Conservation (phyloP, 305 asterid species). For the Caryopteris hybrid region DNA sequence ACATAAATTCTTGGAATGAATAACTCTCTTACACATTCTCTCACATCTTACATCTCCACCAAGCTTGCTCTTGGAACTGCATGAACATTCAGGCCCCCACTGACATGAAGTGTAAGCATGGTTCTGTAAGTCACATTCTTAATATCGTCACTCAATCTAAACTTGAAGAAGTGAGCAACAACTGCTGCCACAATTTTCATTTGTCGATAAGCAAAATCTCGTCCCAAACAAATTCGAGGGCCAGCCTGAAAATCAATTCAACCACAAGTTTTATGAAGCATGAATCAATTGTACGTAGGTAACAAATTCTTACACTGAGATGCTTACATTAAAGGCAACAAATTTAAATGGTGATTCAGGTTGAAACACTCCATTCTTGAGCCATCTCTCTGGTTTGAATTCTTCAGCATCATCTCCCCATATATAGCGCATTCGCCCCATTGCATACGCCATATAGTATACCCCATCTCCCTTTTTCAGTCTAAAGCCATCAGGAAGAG, state of each 20-base stretch:
- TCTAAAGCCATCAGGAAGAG: constrained; percentile 52
- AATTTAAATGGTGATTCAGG: constrained; percentile 72
- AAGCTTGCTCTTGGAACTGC: constrained; percentile 35
- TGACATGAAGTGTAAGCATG: constrained; percentile 68
- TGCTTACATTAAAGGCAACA: constrained; percentile 57
- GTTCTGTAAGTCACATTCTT: constrained; percentile 53
- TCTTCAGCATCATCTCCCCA: constrained; percentile 79
- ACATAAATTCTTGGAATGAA: not conserved
- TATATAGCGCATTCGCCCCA: constrained; percentile 63
- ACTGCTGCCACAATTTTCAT: constrained; percentile 62
- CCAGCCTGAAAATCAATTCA: constrained; percentile 51
- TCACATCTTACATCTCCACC: not conserved
- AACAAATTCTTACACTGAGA: not conserved
- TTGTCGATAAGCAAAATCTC: constrained; percentile 67
- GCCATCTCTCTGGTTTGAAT: constrained; percentile 72
- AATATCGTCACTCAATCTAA: constrained; percentile 39
- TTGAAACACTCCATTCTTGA: constrained; percentile 51
- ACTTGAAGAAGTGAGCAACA: constrained; percentile 50
- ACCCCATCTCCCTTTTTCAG: constrained; percentile 64
- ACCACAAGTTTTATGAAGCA: not conserved
- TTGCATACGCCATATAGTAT: constrained; percentile 55
- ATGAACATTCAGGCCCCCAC: constrained; percentile 41
- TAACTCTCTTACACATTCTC: not conserved
- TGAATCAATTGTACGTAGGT: not conserved
- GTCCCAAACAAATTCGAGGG: constrained; percentile 65